Percentiles rank a stretch among this genome's conserved stretches.
These are phyloP conservation scores for Eimeria necatrix DNA, from an alignment of 169 alveolate species.

Conservation along the genomic window DNA sequence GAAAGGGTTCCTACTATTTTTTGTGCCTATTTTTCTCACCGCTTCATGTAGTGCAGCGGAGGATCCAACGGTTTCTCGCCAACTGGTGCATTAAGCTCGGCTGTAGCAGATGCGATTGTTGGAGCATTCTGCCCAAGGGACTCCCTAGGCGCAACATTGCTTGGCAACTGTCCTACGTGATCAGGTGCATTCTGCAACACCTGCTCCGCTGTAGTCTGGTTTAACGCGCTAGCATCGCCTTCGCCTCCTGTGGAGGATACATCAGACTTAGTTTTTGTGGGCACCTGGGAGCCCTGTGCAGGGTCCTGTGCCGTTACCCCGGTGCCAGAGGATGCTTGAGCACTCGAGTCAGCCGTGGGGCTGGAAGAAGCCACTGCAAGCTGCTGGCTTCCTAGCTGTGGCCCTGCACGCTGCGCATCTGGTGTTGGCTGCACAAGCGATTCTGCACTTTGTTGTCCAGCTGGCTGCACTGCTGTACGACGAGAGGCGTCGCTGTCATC, in stretches of 20 bases:
- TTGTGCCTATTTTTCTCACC: conserved; percentile 6
- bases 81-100: neutral
- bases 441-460: neutral
- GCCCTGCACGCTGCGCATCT: neutral
- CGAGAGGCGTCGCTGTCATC: neutral
- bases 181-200: neutral
- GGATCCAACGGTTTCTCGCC: conserved; percentile 45
- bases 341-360: neutral
- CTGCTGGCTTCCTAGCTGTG: neutral
- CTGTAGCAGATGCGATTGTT: neutral
- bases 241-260: neutral
- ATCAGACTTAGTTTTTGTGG: neutral
- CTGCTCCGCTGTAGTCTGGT: neutral
- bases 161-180: neutral
- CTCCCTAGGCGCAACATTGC: neutral
- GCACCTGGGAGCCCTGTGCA: neutral
- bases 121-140: neutral
- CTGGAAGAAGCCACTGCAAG: neutral
- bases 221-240: conserved; percentile 1
- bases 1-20: neutral
- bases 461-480: neutral
- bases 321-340: neutral
- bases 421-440: neutral
- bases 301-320: conserved; percentile 32
- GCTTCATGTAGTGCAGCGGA: conserved; percentile 67